Conservation (phyloP, 352 stramenopile species). For the Phytophthora melonis region DNA sequence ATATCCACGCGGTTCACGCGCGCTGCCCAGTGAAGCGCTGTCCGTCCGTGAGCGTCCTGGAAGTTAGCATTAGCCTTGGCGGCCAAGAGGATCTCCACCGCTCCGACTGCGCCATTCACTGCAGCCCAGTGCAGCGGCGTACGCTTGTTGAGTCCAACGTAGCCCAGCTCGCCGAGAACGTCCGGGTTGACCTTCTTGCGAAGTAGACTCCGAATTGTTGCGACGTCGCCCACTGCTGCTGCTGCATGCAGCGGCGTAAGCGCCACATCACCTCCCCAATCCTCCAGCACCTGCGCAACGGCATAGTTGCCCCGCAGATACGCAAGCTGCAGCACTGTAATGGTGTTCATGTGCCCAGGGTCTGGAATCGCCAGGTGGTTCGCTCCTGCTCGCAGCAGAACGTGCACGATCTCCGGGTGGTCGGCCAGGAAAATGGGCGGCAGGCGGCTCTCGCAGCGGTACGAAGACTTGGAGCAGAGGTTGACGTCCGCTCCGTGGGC, state of each 20-base stretch:
- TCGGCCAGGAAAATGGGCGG: conserved; percentile 85
- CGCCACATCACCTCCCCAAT: conserved; percentile 84
- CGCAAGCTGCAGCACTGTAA: conserved; percentile 83
- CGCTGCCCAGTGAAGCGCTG: conserved; percentile 80
- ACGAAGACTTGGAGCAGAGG: conserved; percentile 78
- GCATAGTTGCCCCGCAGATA: conserved; percentile 86
- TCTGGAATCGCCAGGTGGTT: conserved; percentile 87
- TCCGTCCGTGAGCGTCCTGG: conserved; percentile 72
- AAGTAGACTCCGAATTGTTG: conserved; percentile 63
- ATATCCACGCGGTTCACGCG: conserved; percentile 78
- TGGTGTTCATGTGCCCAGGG: conserved; percentile 87
- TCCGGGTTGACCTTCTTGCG: conserved; percentile 81
- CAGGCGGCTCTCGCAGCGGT: conserved; percentile 68
- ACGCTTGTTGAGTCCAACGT: conserved; percentile 84
- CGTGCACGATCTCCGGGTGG: conserved; percentile 82
- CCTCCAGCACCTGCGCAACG: conserved; percentile 80
- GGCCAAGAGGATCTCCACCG: conserved; percentile 66
- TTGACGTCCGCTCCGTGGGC: conserved; percentile 81
- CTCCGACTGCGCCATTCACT: conserved; percentile 69
- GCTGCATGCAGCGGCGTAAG: conserved; percentile 82
- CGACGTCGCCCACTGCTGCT: conserved; percentile 76
- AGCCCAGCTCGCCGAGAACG: conserved; percentile 80
- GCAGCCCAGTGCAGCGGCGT: conserved; percentile 84
- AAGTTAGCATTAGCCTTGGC: conserved; percentile 73
- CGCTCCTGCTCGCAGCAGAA: conserved; percentile 66